Base-by-base conservation (phyloP, 1,284 basidiomycete species). In the Heterobasidion annosum region DNA sequence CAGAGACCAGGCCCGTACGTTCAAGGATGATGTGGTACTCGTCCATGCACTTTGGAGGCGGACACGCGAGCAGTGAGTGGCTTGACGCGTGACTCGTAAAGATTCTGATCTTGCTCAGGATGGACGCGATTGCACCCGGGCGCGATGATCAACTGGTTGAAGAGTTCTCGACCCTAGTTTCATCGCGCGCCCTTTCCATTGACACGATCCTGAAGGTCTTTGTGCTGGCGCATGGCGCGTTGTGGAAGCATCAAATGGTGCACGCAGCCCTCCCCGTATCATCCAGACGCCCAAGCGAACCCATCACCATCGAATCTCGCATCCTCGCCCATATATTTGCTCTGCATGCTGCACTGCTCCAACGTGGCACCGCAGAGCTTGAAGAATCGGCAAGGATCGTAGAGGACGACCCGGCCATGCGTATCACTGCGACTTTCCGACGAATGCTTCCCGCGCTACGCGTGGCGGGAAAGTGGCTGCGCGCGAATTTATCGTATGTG, bases 381-480 rank as follows among this genome's bases (percentile, higher is more conserved):
- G 68, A 73, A 45, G 74, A 81, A 54, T 67, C 74, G 16, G 73
- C 76, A 72, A 81, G 58, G 81, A 84, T 57, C 1, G 45, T 16
- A 18, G 78, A 82, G 55, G 72, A 76, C 50, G 83, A 85, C 63
- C 74, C 92, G 4, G 88, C 91, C 5, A 85, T 88, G 63, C 78
- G 81, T 40, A 95, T 98, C 63, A 89, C 88, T 1, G 93, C 93
- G 1, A 81, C 83, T 8, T 86, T 98, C 56, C 79, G 95, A 34
- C 79, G 96, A 34, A 88, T 88, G 9, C 73, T 99, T 2, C 93
- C 95, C 1, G 85, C 92, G 5, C 71, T 98, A 50, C 83, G 96
- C 13, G 86, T 98, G 52, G 81, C 87, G 1, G 86, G 83, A 63
- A 96, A 95, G 67, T 99, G 96, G 96, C 68, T 96, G 32, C 78